phyloP scores from a whole-genome alignment of 1,139 yeast genomes.

The Zygosaccharomyces pseudobailii region DNA sequence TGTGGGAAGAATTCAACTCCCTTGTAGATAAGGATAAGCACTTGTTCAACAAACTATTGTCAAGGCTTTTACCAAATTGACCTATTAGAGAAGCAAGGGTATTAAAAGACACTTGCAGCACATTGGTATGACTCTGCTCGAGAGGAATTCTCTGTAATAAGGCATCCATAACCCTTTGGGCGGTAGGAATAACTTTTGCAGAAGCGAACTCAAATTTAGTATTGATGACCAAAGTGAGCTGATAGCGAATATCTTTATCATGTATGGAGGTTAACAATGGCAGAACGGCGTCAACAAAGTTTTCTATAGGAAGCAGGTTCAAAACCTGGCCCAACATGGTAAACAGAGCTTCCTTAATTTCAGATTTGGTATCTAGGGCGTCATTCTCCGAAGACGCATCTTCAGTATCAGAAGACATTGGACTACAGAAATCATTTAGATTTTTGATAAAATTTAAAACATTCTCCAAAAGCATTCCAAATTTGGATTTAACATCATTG shows the following conservation, averaged over 20 bases:
- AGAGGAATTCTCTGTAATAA: slow-evolving; percentile 43
- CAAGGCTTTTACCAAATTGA: slow-evolving; percentile 54
- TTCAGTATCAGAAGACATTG: slow-evolving; percentile 9
- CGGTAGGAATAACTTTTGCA: slow-evolving; percentile 50
- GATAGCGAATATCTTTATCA: slow-evolving; percentile 42
- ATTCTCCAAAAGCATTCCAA: slow-evolving; percentile 43
- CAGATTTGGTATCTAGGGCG: slow-evolving; percentile 17
- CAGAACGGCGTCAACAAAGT: slow-evolving; percentile 63
- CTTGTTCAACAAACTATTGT: slow-evolving; percentile 45
- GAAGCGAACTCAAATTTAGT: slow-evolving; percentile 68
- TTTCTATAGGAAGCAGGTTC: slow-evolving; percentile 67
- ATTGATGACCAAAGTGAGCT: slow-evolving; percentile 56
- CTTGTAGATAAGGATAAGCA: slow-evolving; percentile 52
- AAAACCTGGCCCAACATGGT: slow-evolving; percentile 57
- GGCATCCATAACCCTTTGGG: slow-evolving; percentile 45
- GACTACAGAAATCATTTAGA: slow-evolving; percentile 9
- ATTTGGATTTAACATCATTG: slow-evolving; percentile 38
- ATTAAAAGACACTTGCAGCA: slow-evolving; percentile 68
- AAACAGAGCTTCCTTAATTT: slow-evolving; percentile 35
- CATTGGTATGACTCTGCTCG: slow-evolving; percentile 40
- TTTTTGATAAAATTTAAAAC: slow-evolving; percentile 34
- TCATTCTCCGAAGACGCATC: slow-evolving; percentile 22
- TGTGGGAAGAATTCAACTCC: slow-evolving; percentile 43
- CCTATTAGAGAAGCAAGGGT: slow-evolving; percentile 58
- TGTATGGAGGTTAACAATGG: slow-evolving; percentile 38